phyloP scores from a whole-genome alignment of 2,329 filamentous ascomycete species.

The Plectosphaerella plurivora region DNA sequence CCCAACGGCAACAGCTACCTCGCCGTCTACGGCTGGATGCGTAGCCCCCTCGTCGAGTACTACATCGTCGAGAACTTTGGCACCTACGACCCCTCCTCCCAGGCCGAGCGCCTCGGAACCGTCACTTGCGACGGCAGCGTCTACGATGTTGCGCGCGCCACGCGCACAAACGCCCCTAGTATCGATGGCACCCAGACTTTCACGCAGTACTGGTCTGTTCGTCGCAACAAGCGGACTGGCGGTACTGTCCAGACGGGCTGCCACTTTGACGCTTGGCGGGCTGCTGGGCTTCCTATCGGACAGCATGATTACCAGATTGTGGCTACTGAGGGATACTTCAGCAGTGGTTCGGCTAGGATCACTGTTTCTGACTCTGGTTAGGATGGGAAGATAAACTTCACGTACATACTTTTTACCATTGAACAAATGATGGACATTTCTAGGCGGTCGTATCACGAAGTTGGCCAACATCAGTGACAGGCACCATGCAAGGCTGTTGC shows the following conservation, averaged over 20 bases:
- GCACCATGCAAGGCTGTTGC: too few species aligned
- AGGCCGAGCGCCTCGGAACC: slow-evolving; percentile 25
- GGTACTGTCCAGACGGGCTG: slow-evolving; percentile 44
- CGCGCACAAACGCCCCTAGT: slow-evolving; percentile 36
- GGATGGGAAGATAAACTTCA: background rate
- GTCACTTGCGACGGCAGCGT: slow-evolving; percentile 28
- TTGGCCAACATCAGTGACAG: too few species aligned
- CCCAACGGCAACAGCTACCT: slow-evolving; percentile 42
- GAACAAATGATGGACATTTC: too few species aligned
- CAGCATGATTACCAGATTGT: slow-evolving; percentile 45
- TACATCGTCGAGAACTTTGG: slow-evolving; percentile 21
- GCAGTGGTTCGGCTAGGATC: slow-evolving; percentile 41
- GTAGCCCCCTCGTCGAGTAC: slow-evolving; percentile 28
- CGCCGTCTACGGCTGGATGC: slow-evolving; percentile 33
- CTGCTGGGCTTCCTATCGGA: slow-evolving; percentile 41
- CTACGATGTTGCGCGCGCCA: slow-evolving; percentile 32
- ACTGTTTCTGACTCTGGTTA: slow-evolving; percentile 25
- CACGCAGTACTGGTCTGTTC: slow-evolving; percentile 49
- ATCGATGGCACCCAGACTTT: slow-evolving; percentile 44
- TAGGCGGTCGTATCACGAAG: too few species aligned
- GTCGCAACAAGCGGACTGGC: slow-evolving; percentile 40
- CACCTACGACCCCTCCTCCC: slow-evolving; percentile 29
- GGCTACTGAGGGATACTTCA: slow-evolving; percentile 49
- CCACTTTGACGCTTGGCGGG: slow-evolving; percentile 50
- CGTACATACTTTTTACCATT: too few species aligned